Evolutionary conservation across 2,329 filamentous ascomycete genomes (phyloP).

Genomic region (Aspergillus proliferans): DNA sequence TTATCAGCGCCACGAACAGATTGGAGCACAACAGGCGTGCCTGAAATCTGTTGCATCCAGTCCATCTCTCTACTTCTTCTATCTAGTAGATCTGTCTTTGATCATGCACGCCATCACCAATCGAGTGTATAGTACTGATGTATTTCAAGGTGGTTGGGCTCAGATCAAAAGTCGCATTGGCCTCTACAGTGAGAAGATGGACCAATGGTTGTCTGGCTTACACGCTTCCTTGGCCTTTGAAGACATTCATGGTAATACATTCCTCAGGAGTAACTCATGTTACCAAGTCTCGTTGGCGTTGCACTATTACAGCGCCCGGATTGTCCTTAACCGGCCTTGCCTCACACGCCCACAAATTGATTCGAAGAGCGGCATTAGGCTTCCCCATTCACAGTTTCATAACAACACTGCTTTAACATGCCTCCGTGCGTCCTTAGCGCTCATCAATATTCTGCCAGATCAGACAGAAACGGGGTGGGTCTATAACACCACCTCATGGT

Average conservation of each 20-base stretch:
- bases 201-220: neutral
- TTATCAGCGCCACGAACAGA: neutral
- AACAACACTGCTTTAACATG: neutral
- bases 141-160: neutral
- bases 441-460: constrained; percentile 36
- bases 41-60: neutral
- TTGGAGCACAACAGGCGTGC: neutral
- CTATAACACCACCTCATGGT: constrained; percentile 32
- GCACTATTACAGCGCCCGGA: neutral
- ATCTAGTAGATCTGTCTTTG: neutral
- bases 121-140: neutral
- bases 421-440: neutral
- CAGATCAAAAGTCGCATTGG: neutral
- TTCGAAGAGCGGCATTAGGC: neutral
- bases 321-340: neutral
- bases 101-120: neutral
- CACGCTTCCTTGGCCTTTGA: neutral
- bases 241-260: neutral
- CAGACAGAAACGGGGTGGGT: constrained; percentile 26
- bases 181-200: neutral
- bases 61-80: neutral
- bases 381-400: neutral
- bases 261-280: neutral
- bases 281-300: neutral
- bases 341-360: neutral